A percentile compares a stretch with the other conserved stretches of the same genome.
Conservation (phyloP, 805 yeast genomes). For the Metschnikowia reukaufii region DNA sequence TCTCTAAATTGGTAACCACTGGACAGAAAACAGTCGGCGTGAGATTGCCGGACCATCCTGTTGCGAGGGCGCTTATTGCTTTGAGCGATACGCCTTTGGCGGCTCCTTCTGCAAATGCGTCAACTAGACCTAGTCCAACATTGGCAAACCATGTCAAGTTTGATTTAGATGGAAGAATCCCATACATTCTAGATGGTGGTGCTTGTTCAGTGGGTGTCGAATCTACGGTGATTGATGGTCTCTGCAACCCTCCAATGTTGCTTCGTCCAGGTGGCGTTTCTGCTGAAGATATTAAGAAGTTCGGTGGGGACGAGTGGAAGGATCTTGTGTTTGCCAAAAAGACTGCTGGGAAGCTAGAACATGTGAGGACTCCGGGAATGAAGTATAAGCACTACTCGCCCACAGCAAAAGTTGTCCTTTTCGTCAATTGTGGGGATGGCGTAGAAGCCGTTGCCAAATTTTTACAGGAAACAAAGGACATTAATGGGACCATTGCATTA, state of each 20-base stretch:
- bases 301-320: slow-evolving; percentile 72
- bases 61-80: slow-evolving; percentile 88
- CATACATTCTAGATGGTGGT: slow-evolving; percentile 89
- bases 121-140: slow-evolving; percentile 94
- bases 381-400: slow-evolving; percentile 96
- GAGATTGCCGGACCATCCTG: slow-evolving; percentile 80
- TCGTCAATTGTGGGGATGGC: slow-evolving; percentile 52
- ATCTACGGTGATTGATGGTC: slow-evolving; percentile 91
- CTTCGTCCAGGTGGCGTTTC: slow-evolving; percentile 94
- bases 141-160: slow-evolving; percentile 78
- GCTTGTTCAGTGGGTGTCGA: slow-evolving; percentile 86
- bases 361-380: slow-evolving; percentile 95
- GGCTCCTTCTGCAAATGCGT: slow-evolving; percentile 97
- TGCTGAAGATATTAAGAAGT: slow-evolving; percentile 63
- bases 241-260: slow-evolving; percentile 78
- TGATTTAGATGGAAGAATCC: slow-evolving; percentile 79
- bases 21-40: slow-evolving; percentile 90
- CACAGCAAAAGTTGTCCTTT: slow-evolving; percentile 72
- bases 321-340: slow-evolving; percentile 62
- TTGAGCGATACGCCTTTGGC: slow-evolving; percentile 87
- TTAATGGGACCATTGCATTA: slow-evolving; percentile 47
- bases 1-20: slow-evolving; percentile 80
- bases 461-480: slow-evolving; percentile 16
- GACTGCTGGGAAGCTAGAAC: slow-evolving; percentile 62
- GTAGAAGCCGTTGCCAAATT: slow-evolving; percentile 30